Conservation (phyloP, 306 rosid species). For the Acacia crassicarpa region DNA sequence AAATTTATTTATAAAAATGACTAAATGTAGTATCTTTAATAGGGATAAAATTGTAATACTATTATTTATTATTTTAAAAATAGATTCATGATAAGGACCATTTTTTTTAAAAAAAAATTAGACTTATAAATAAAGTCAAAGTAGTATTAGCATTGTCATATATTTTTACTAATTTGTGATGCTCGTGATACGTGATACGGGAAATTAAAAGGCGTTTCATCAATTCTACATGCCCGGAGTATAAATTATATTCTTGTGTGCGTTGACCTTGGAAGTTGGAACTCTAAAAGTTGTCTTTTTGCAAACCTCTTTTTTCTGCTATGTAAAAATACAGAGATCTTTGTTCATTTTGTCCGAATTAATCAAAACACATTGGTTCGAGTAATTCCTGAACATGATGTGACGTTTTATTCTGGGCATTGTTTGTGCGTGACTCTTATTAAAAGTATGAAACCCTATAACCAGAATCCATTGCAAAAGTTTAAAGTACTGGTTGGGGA, state of each 20-base stretch:
- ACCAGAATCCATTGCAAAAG: not conserved
- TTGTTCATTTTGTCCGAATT: not conserved
- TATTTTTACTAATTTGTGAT: constrained; percentile 8
- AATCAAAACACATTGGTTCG: constrained; percentile 23
- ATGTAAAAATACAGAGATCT: constrained; percentile 5
- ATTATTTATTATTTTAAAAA: too few relatives aligned
- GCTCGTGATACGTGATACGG: not conserved
- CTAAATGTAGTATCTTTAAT: too few relatives aligned
- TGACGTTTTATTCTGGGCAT: constrained; percentile 31
- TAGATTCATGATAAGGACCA: too few relatives aligned
- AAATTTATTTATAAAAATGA: too few relatives aligned
- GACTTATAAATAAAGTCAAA: too few relatives aligned
- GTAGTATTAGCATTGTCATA: not conserved
- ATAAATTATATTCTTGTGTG: constrained; percentile 27
- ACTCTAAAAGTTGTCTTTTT: constrained; percentile 33
- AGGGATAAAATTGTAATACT: too few relatives aligned
- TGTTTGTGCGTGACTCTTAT: not conserved
- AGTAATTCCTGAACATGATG: constrained; percentile 31
- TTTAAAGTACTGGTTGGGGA: constrained; percentile 5
- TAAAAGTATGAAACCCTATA: constrained; percentile 22
- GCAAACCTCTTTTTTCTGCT: not conserved
- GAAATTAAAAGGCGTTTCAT: not conserved
- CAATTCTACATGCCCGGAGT: not conserved
- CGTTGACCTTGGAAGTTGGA: constrained; percentile 56
- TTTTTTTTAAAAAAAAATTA: too few relatives aligned